Conservation (phyloP, 768 basidiomycete genomes). For the Pisolithus microcarpus region DNA sequence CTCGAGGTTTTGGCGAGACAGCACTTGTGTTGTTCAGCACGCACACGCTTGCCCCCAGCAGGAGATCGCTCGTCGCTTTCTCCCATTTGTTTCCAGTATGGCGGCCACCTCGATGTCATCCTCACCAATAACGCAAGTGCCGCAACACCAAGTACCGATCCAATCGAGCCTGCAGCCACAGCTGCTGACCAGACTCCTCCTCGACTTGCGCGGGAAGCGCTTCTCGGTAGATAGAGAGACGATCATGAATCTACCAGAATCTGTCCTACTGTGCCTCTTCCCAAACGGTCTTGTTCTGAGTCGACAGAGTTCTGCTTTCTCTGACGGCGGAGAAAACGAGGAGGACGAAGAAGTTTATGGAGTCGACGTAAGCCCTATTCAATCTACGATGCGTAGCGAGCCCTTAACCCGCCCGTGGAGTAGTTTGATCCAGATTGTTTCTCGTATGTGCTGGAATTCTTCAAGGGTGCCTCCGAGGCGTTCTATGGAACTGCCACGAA, state of each 20-base stretch:
- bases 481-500: slow-evolving; percentile 82
- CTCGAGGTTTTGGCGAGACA: slow-evolving; percentile 24
- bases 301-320: slow-evolving; percentile 70
- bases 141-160: slow-evolving; percentile 46
- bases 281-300: slow-evolving; percentile 95
- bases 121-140: slow-evolving; percentile 49
- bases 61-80: slow-evolving; percentile 5
- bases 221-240: slow-evolving; percentile 96
- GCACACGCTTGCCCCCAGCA: slow-evolving; percentile 7
- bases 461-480: slow-evolving; percentile 74
- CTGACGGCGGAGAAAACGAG: slow-evolving; percentile 65
- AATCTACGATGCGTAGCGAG: slow-evolving; percentile 3
- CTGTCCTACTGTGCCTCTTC: slow-evolving; percentile 90
- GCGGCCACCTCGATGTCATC: slow-evolving; percentile 40
- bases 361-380: slow-evolving; percentile 74
- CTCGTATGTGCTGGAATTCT: slow-evolving; percentile 88
- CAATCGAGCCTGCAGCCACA: slow-evolving; percentile 77
- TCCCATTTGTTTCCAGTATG: slow-evolving; percentile 25
- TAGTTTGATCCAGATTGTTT: slow-evolving; percentile 99
- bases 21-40: slow-evolving; percentile 10
- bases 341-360: slow-evolving; percentile 90
- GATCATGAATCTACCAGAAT: slow-evolving; percentile 97
- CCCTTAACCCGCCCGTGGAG: slow-evolving; percentile 1
- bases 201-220: slow-evolving; percentile 86
- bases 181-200: slow-evolving; percentile 78